phyloP scores from a whole-genome alignment of 331 rosid genomes.

The Prunus yedoensis region DNA sequence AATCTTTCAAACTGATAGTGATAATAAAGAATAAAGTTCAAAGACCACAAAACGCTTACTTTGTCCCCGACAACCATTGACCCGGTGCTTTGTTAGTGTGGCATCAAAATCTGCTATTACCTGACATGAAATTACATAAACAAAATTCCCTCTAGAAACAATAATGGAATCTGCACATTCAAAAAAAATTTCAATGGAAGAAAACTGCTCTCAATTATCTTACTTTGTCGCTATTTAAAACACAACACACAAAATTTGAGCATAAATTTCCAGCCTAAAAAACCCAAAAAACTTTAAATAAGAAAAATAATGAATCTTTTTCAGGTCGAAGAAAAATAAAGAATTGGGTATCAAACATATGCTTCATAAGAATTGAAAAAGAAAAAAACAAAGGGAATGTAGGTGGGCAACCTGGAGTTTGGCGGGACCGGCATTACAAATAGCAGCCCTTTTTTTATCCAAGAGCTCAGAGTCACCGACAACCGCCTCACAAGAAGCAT shows the following conservation, averaged over 20 bases:
- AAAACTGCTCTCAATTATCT: background rate
- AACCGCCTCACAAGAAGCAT: conserved; percentile 30
- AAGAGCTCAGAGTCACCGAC: conserved; percentile 45
- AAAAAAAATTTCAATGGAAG: background rate
- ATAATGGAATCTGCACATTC: background rate
- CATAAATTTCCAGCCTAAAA: background rate
- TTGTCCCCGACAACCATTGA: conserved; percentile 75
- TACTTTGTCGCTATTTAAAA: background rate
- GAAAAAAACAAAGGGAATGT: background rate
- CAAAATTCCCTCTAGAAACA: background rate
- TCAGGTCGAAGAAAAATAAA: background rate
- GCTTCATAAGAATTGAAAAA: background rate
- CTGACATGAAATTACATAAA: conserved; percentile 38
- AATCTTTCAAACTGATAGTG: conserved; percentile 2
- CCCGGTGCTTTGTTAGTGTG: conserved; percentile 65
- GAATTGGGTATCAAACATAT: background rate
- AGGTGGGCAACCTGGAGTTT: conserved; percentile 65
- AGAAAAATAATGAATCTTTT: too few relatives aligned
- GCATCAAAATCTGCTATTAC: conserved; percentile 95
- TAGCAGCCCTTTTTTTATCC: conserved; percentile 47
- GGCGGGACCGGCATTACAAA: conserved; percentile 56
- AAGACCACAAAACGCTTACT: conserved; percentile 41
- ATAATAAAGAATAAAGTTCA: background rate
- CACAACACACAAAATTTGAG: background rate
- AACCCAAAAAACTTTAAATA: background rate